Evolutionary conservation across 78 protist species (phyloP).

Genomic region (Tieghemostelium lacteum): DNA sequence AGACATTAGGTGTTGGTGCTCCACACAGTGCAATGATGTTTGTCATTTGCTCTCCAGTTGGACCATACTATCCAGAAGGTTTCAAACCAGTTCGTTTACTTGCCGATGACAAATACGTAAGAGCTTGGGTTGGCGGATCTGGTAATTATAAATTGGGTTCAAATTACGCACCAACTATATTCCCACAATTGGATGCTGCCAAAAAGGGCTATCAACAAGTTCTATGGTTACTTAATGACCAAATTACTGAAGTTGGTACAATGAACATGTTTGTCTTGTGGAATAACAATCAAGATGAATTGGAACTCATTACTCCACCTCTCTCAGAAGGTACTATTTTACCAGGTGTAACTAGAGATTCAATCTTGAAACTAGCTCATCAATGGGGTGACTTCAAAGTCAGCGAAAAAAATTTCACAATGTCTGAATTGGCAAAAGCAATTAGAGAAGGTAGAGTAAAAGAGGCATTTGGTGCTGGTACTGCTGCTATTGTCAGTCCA

Average conservation of each 20-base stretch:
- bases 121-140: slow-evolving; percentile 90
- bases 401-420: slow-evolving; percentile 90
- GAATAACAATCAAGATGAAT: slow-evolving; percentile 88
- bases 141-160: slow-evolving; percentile 67
- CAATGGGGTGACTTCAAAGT: slow-evolving; percentile 91
- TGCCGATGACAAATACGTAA: slow-evolving; percentile 86
- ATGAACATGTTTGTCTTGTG: slow-evolving; percentile 96
- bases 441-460: slow-evolving; percentile 86
- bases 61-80: slow-evolving; percentile 98
- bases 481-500: slow-evolving; percentile 98
- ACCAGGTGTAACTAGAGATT: slow-evolving; percentile 98
- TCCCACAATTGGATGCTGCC: slow-evolving; percentile 92
- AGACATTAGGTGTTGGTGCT: slow-evolving; percentile 73
- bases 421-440: slow-evolving; percentile 90
- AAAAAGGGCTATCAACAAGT: slow-evolving; percentile 95
- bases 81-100: slow-evolving; percentile 94
- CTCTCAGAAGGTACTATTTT: slow-evolving; percentile 95
- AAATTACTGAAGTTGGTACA: slow-evolving; percentile 99
- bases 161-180: slow-evolving; percentile 97
- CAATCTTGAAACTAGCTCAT: slow-evolving; percentile 87
- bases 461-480: slow-evolving; percentile 98
- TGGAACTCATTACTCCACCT: slow-evolving; percentile 92
- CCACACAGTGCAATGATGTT: slow-evolving; percentile 69
- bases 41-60: slow-evolving; percentile 96
- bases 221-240: slow-evolving; percentile 95